phyloP scores from a whole-genome alignment of 805 yeast genomes.

The Jamesozyma piceae region DNA sequence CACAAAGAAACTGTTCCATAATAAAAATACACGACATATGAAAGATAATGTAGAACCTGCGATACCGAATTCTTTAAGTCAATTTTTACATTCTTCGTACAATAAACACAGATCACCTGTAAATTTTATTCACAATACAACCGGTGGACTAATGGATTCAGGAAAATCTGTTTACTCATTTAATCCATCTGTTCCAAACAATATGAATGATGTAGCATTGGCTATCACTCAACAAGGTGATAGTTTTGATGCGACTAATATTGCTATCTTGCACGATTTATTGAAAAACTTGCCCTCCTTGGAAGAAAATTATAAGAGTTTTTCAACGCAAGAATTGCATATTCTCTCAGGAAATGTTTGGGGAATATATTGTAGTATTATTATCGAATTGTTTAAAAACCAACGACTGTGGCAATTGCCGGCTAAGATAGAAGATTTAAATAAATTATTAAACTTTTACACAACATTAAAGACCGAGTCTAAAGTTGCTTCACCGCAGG shows the following conservation, averaged over 20 bases:
- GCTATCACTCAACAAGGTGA: conserved; percentile 14
- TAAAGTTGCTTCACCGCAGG: conserved; percentile 18
- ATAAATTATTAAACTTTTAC: conserved; percentile 22
- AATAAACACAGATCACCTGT: conserved; percentile 26
- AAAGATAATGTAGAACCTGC: conserved; percentile 19
- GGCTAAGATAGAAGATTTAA: conserved; percentile 26
- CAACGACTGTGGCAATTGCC: conserved; percentile 27
- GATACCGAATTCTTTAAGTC: conserved; percentile 23
- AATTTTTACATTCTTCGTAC: conserved; percentile 27
- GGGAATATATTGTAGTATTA: conserved; percentile 25
- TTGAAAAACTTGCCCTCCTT: conserved; percentile 26
- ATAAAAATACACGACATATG: conserved; percentile 14
- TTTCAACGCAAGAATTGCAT: conserved; percentile 23
- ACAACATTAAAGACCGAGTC: conserved; percentile 22
- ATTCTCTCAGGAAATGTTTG: conserved; percentile 26
- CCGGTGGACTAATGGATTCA: conserved; percentile 18
- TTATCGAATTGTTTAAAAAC: conserved; percentile 23
- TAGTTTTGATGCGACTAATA: conserved; percentile 8
- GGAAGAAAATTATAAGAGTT: conserved; percentile 25
- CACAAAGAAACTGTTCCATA: conserved; percentile 22
- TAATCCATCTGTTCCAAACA: conserved; percentile 15
- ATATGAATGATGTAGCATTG: conserved; percentile 14
- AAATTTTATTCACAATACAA: conserved; percentile 24
- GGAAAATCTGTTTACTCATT: conserved; percentile 23
- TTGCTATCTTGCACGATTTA: conserved; percentile 24